phyloP scores from a whole-genome alignment of 1,284 basidiomycete species.

The Boletellus dicymbophilus region DNA sequence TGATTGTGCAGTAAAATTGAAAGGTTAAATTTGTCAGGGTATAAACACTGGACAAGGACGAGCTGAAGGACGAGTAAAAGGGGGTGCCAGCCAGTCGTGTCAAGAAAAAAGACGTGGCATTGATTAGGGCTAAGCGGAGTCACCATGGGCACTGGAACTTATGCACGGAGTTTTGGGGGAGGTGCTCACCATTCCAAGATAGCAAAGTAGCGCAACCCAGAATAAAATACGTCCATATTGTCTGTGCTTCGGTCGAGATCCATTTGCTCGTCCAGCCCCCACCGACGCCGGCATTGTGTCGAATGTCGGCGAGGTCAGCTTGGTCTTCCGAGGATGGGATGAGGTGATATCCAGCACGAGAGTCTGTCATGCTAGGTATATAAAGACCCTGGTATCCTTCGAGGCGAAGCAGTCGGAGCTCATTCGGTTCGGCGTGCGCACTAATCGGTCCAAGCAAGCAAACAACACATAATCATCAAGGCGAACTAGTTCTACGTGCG shows the following conservation, averaged over 20 bases:
- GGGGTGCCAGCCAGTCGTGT: conserved; percentile 60
- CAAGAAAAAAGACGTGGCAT: conserved; percentile 74
- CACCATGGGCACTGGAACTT: neutral
- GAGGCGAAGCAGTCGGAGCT: too few relatives aligned
- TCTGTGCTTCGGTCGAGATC: conserved; percentile 33
- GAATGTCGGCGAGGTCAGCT: neutral
- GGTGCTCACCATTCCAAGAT: conserved; percentile 74
- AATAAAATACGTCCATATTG: conserved; percentile 67
- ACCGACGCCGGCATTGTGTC: neutral
- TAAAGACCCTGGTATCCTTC: too few relatives aligned
- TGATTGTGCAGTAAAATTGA: conserved; percentile 69
- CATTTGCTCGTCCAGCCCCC: conserved; percentile 1
- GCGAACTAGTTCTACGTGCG: conserved; percentile 9
- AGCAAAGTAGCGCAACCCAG: conserved; percentile 72
- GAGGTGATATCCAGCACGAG: conserved; percentile 15
- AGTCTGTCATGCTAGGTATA: conserved; percentile 13
- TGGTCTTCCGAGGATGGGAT: conserved; percentile 23
- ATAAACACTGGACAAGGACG: conserved; percentile 68
- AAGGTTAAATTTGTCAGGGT: conserved; percentile 66
- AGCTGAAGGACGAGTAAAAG: conserved; percentile 60
- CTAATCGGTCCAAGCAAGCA: neutral
- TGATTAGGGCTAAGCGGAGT: conserved; percentile 61
- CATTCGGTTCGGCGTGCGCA: too few relatives aligned
- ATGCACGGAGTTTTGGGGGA: neutral
- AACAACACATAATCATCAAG: too few relatives aligned